Conservation (phyloP, 371 early-diverging fungal genomes). For the Lichtheimia ramosa region DNA sequence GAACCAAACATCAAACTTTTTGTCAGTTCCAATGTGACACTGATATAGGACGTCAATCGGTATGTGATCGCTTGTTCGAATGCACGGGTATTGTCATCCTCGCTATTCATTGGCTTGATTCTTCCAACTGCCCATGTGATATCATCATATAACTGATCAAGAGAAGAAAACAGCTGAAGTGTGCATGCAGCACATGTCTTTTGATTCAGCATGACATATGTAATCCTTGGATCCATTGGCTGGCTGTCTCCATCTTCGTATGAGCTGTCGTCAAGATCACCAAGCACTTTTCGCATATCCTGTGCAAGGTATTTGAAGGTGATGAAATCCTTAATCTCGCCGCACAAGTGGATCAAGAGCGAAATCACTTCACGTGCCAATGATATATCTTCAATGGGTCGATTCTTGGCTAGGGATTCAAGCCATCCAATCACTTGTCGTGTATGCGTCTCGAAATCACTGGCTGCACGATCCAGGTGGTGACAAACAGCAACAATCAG, state of each 20-base stretch:
- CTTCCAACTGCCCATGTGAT: slow-evolving; percentile 44
- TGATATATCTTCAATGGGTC: slow-evolving; percentile 34
- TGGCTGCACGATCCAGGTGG: slow-evolving; percentile 18
- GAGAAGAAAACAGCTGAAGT: slow-evolving; percentile 29
- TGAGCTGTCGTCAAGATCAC: slow-evolving; percentile 24
- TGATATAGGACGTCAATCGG: slow-evolving; percentile 24
- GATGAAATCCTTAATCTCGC: slow-evolving; percentile 30
- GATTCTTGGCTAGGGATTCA: slow-evolving; percentile 29
- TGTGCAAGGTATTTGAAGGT: slow-evolving; percentile 26
- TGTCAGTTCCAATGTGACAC: slow-evolving; percentile 30
- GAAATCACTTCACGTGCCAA: slow-evolving; percentile 33
- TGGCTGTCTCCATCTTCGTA: slow-evolving; percentile 11
- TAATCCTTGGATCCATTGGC: background rate
- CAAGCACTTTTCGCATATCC: slow-evolving; percentile 33
- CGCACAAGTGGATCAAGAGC: slow-evolving; percentile 27
- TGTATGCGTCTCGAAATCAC: slow-evolving; percentile 10
- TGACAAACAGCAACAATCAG: slow-evolving; percentile 24
- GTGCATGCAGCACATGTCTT: slow-evolving; percentile 29
- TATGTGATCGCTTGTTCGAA: slow-evolving; percentile 36
- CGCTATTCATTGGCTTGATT: slow-evolving; percentile 24
- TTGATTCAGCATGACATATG: slow-evolving; percentile 35
- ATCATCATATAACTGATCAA: slow-evolving; percentile 43
- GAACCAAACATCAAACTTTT: slow-evolving; percentile 26
- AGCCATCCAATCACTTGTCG: slow-evolving; percentile 32
- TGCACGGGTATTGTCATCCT: slow-evolving; percentile 10